These are phyloP conservation scores for Hibiscus syriacus DNA, from an alignment of 345 rosid species.

Conservation along the genomic window DNA sequence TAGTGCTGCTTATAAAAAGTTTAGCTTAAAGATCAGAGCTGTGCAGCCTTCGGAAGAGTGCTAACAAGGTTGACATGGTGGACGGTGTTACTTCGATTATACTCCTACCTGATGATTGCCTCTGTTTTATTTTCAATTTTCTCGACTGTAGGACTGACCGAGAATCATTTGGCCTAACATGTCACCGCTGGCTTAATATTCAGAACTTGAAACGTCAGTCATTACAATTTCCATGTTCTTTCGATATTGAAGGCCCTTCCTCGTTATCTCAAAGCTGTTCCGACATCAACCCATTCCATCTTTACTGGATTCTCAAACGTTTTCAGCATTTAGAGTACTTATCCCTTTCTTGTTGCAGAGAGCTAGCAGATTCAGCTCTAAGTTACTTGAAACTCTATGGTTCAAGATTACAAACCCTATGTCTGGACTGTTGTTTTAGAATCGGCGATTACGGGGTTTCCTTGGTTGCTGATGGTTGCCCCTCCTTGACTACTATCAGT, in stretches of 20 bases:
- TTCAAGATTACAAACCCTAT: conserved; percentile 38
- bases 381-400: conserved; percentile 36
- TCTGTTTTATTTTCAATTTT: conserved; percentile 44
- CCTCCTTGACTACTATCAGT: conserved; percentile 39
- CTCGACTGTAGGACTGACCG: conserved; percentile 41
- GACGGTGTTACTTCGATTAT: too few species aligned
- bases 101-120: too few species aligned
- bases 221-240: conserved; percentile 51
- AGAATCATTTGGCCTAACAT: conserved; percentile 72
- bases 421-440: conserved; percentile 59
- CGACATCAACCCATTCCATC: conserved; percentile 28
- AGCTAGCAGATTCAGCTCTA: conserved; percentile 49
- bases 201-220: conserved; percentile 45
- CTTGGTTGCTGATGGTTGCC: conserved; percentile 43
- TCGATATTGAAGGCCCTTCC: conserved; percentile 16
- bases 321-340: conserved; percentile 51
- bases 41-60: conserved; percentile 46
- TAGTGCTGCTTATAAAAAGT: conserved; percentile 34
- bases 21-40: conserved; percentile 41
- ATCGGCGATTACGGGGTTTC: conserved; percentile 53
- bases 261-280: conserved; percentile 28
- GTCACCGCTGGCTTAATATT: conserved; percentile 60
- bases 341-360: conserved; percentile 59
- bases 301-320: too few species aligned
- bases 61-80: too few species aligned